Base-by-base conservation (phyloP, 495 filamentous ascomycete species). In the Aspergillus saccharolyticus region DNA sequence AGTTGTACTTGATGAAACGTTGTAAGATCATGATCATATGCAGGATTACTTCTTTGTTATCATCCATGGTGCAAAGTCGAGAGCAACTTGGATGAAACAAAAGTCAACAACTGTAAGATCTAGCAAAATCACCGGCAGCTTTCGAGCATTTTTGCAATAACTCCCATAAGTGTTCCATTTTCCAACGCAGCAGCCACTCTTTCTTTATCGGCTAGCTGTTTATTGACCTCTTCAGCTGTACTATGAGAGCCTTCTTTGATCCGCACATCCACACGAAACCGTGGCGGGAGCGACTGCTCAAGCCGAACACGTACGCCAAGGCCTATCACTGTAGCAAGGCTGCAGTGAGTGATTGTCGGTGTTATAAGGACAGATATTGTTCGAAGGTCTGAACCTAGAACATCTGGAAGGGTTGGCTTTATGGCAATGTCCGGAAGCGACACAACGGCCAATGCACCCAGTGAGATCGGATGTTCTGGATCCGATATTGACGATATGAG, bases 311-410 rank as follows among this genome's bases (percentile, higher is more conserved):
- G 82, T 15, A 98, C 90, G 16, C 94, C 93, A 7, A 98, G 81
- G 2, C 95, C 94, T 70, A 98, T 97, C 52, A 97, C 91, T 0
- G 95, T 97, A 10, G 94, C 95, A 15, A 97, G 81, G 39, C 89
- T 93, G 76, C 94, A 98, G 65, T 97, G 95, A 18, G 91, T 96
- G 66, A 97, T 90, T 17, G 95, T 98, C n/a, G 94, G 94, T 3
- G 94, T 98, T 52, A 98, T 86, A n/a, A 79, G 69, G 8, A 82
- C 78, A 4, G 78, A 77, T 55, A 79, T 75, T 7, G 78, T 80
- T 50, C 78, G 74, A 20, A 77, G 73, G 17, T 76, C 76, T 1
- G 77, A 80, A 16, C 59, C 63, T 4, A 71, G 70, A 17, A 73
- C 67, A 42, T 66, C 55, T 14, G 84, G 78, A 16, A 84, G 78